Conservation (phyloP, 805 yeast genomes). For the Pichia nanzhaoensis region DNA sequence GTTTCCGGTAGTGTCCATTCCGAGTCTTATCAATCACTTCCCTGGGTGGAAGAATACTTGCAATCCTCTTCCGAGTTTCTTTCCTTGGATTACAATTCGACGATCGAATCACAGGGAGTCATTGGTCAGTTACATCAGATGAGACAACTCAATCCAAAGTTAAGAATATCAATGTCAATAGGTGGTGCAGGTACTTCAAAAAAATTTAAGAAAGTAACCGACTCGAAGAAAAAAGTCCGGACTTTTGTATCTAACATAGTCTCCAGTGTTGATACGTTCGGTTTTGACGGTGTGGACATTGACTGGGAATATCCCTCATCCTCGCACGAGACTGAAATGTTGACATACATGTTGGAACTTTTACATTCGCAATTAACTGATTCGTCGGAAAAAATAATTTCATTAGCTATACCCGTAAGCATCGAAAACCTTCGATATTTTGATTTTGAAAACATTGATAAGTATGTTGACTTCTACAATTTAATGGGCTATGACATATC, state of each 20-base stretch:
- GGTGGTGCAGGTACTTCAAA: slow-evolving; percentile 69
- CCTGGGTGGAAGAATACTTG: slow-evolving; percentile 5
- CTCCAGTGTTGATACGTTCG: slow-evolving; percentile 41
- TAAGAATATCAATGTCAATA: slow-evolving; percentile 63
- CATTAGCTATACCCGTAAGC: slow-evolving; percentile 76
- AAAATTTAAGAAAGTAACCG: slow-evolving; percentile 31
- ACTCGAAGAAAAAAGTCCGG: slow-evolving; percentile 25
- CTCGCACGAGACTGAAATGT: slow-evolving; percentile 37
- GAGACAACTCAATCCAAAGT: slow-evolving; percentile 23
- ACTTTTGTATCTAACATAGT: slow-evolving; percentile 47
- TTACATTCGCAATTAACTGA: slow-evolving; percentile 21
- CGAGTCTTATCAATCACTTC: not conserved
- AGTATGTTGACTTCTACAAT: slow-evolving; percentile 63
- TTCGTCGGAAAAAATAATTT: slow-evolving; percentile 33
- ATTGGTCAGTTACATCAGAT: slow-evolving; percentile 28
- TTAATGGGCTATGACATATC: slow-evolving; percentile 87
- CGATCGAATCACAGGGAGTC: slow-evolving; percentile 17
- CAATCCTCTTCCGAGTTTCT: not conserved
- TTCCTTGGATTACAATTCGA: not conserved
- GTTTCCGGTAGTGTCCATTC: not conserved
- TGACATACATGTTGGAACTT: slow-evolving; percentile 36
- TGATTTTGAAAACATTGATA: slow-evolving; percentile 48
- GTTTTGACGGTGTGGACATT: slow-evolving; percentile 85
- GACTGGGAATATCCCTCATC: slow-evolving; percentile 86
- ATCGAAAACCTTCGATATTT: slow-evolving; percentile 37